Percentiles rank a stretch among this genome's conserved stretches.
Evolutionary conservation across 176 grass and related monocot genomes (phyloP).

Genomic region (Aechmea fasciata): DNA sequence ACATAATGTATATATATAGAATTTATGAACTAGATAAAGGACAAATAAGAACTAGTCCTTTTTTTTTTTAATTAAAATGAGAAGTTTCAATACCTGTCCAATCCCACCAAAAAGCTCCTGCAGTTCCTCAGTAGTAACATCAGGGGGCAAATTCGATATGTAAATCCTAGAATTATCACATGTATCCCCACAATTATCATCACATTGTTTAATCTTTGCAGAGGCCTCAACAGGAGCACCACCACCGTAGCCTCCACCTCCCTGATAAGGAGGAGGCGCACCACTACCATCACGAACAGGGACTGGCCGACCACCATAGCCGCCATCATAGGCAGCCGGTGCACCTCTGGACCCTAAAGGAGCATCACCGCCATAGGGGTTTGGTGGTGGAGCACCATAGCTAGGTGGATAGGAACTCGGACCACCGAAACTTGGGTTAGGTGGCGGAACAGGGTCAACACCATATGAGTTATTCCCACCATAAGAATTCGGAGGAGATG

Average conservation of each 20-base stretch:
- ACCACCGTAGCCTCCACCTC: slow-evolving; percentile 34
- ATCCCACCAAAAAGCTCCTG: slow-evolving; percentile 94
- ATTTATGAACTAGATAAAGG: not conserved
- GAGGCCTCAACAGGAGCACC: slow-evolving; percentile 29
- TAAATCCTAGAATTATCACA: slow-evolving; percentile 99
- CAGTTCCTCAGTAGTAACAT: slow-evolving; percentile 87
- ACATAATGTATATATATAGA: too few species aligned
- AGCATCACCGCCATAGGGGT: slow-evolving; percentile 38
- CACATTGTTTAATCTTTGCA: slow-evolving; percentile 77
- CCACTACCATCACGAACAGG: slow-evolving; percentile 35
- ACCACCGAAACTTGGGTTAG: slow-evolving; percentile 46
- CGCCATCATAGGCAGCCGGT: slow-evolving; percentile 59
- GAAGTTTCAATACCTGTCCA: slow-evolving; percentile 54
- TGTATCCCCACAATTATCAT: slow-evolving; percentile 74
- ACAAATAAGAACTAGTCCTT: not conserved
- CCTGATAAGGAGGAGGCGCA: slow-evolving; percentile 32
- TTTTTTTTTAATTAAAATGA: not conserved
- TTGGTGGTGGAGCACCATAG: slow-evolving; percentile 61
- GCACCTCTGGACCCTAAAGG: slow-evolving; percentile 36
- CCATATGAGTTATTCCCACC: slow-evolving; percentile 52
- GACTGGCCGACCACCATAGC: slow-evolving; percentile 36
- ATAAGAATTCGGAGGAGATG: slow-evolving; percentile 46
- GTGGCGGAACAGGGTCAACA: slow-evolving; percentile 59
- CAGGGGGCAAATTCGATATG: slow-evolving; percentile 92
- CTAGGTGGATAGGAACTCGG: slow-evolving; percentile 66